Evolutionary conservation across 2,329 filamentous ascomycete species (phyloP), one percentile per base, ranked within the genome.

Genomic region (Colletotrichum shisoi): DNA sequence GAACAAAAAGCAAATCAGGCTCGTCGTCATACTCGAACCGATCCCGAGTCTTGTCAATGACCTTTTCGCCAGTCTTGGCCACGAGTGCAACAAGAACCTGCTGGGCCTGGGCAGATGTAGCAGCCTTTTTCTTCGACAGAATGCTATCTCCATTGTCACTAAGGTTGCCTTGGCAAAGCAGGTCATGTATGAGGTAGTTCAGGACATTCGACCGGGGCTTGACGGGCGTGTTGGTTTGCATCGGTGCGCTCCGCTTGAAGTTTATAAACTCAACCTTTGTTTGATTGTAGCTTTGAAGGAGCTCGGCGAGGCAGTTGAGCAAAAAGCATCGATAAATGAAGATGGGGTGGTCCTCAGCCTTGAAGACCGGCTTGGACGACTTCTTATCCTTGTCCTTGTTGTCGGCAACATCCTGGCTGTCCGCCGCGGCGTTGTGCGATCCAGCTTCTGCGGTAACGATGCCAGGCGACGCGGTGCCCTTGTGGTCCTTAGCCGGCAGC

Each of bases 191-290:
- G 42, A 99, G 84, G 74, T 99, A 99, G 77, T 98, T 97, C 70
- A 99, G 82, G 49, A 98, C 91, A 70, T 91, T 93, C 12, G 94
- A 94, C 46, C 95, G 89, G 63, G 95, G 95, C 78, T 98, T 98
- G 17, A 96, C 94, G 5, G 95, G 95, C 1, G 95, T 98, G 61
- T 88, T 89, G 12, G 90, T 90, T 72, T 92, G 90, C 51, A 93
- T 85, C 53, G 94, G 92, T 7, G 92, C 90, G 74, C 94, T 97
- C 68, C 94, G 90, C 71, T 96, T 98, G 81, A 97, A 99, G 77
- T 97, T 98, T 82, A 99, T 97, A 76, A 99, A 98, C 76, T 99
- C 96, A 49, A 99, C 88, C 83, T 99, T 99, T 9, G 93, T 92
- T 61, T 93, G 89, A 72, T 93, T 97, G 80, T 98, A 99, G 74